A percentile compares a stretch with the other conserved stretches of the same genome.
phyloP scores from a whole-genome alignment of 441 rosid genomes.

The Eruca vesicaria region DNA sequence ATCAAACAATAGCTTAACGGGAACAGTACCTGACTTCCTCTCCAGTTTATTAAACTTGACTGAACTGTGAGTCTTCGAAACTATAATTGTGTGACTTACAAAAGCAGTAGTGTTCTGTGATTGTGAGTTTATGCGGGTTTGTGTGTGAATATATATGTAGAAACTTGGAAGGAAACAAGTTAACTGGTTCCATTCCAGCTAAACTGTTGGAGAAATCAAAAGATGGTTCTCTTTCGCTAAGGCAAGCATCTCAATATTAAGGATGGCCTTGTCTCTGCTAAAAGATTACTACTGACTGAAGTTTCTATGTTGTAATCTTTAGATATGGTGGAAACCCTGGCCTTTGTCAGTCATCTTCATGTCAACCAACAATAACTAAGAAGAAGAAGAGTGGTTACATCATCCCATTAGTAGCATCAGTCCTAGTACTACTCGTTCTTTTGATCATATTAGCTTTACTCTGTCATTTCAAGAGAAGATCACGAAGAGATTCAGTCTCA shows the following conservation, averaged over 20 bases:
- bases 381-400: background rate
- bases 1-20: conserved; percentile 49
- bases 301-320: background rate
- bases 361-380: conserved; percentile 2
- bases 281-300: background rate
- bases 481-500: background rate
- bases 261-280: background rate
- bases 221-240: conserved; percentile 23
- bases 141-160: conserved; percentile 24
- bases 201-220: conserved; percentile 34
- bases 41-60: conserved; percentile 34
- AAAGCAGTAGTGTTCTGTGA: background rate
- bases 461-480: background rate
- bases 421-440: background rate
- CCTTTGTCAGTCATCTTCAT: conserved; percentile 37
- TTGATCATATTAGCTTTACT: background rate
- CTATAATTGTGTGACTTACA: background rate
- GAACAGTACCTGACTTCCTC: conserved; percentile 43
- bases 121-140: background rate
- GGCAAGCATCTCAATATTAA: conserved; percentile 16
- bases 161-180: conserved; percentile 44
- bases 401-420: background rate
- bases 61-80: background rate
- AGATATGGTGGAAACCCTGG: conserved; percentile 35
- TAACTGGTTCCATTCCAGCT: conserved; percentile 42